Percentiles rank a stretch among this genome's conserved stretches.
Evolutionary conservation across 1,139 yeast genomes (phyloP).

Genomic region (Meyerozyma guilliermondii): DNA sequence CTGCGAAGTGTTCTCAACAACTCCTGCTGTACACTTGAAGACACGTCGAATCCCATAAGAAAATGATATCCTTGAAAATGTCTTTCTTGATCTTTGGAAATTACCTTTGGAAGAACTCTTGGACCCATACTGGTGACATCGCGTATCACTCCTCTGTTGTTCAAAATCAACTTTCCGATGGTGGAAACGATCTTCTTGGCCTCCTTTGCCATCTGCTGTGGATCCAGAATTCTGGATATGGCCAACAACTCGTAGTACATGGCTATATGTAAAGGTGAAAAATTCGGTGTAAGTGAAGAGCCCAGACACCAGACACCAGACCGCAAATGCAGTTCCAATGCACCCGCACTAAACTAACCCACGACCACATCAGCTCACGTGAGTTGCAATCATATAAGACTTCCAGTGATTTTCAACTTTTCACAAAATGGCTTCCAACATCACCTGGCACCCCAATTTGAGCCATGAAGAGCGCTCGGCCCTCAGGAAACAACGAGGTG

Average conservation of each 20-base stretch:
- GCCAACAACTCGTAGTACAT: conserved; percentile 93
- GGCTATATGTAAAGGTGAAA: conserved; percentile 1
- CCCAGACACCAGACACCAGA: background rate
- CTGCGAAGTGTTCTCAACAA: conserved; percentile 71
- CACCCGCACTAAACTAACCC: background rate
- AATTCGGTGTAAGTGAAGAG: background rate
- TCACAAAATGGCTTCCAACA: conserved; percentile 76
- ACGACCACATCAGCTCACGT: background rate
- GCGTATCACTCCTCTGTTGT: conserved; percentile 89
- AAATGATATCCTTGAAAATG: conserved; percentile 91
- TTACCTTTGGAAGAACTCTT: conserved; percentile 71
- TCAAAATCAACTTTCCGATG: conserved; percentile 75
- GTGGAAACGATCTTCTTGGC: conserved; percentile 73
- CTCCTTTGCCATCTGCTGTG: conserved; percentile 50
- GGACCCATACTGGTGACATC: conserved; percentile 77
- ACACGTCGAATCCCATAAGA: conserved; percentile 78
- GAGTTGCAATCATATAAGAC: background rate
- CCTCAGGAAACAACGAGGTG: conserved; percentile 77
- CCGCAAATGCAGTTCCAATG: no score
- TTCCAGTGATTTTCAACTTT: conserved; percentile 2
- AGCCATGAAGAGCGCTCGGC: conserved; percentile 73
- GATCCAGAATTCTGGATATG: conserved; percentile 72
- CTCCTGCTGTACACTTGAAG: conserved; percentile 82
- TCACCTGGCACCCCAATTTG: conserved; percentile 92
- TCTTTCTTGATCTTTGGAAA: conserved; percentile 81